phyloP scores from a whole-genome alignment of 2,329 filamentous ascomycete species.

The Fusarium stilboides region DNA sequence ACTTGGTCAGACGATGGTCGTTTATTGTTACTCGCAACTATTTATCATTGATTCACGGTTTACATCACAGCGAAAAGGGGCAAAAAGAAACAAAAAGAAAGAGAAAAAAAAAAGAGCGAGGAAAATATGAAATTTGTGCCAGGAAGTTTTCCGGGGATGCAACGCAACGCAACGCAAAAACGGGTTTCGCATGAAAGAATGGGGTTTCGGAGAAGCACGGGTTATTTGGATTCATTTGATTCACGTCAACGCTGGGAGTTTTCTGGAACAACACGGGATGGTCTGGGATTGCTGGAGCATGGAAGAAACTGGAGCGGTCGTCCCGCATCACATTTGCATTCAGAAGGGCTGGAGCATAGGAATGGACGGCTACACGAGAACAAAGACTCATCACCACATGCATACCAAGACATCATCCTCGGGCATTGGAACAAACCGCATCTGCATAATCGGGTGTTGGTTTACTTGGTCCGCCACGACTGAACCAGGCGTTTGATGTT shows the following conservation, averaged over 20 bases:
- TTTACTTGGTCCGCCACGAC: conserved; percentile 31
- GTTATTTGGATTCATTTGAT: conserved; percentile 23
- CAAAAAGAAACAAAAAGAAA: neutral
- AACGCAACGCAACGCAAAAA: neutral
- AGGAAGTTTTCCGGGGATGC: neutral
- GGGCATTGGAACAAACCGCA: conserved; percentile 32
- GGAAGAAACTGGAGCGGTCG: conserved; percentile 42
- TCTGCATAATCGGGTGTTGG: conserved; percentile 35
- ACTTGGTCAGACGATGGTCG: neutral
- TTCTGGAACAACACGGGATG: conserved; percentile 33
- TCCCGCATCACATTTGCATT: conserved; percentile 45
- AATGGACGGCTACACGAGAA: conserved; percentile 45
- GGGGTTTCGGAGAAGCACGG: conserved; percentile 8
- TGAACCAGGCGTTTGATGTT: conserved; percentile 39
- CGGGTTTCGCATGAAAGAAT: conserved; percentile 15
- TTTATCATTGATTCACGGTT: neutral
- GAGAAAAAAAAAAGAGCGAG: neutral
- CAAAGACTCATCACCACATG: conserved; percentile 43
- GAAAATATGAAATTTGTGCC: neutral
- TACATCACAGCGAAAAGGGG: neutral
- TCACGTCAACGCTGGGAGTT: conserved; percentile 43
- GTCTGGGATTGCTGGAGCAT: conserved; percentile 38
- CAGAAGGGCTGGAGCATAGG: conserved; percentile 42
- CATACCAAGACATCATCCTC: conserved; percentile 39
- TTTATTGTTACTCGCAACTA: neutral